phyloP scores from a whole-genome alignment of 2,329 filamentous ascomycete species.

The Colletotrichum agaves region DNA sequence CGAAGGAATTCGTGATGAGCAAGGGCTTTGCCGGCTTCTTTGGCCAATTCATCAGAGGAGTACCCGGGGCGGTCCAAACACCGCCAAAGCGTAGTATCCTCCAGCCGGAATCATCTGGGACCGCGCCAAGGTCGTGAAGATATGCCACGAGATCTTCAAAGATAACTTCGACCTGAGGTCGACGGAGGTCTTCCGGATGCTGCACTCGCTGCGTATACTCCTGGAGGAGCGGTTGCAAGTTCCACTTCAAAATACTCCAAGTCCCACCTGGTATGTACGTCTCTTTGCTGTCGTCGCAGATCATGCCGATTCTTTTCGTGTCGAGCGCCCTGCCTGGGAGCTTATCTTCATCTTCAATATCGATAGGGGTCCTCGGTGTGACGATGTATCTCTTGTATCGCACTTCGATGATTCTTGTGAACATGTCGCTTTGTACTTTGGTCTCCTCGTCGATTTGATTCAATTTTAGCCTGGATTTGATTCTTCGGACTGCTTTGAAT shows the following conservation, averaged over 20 bases:
- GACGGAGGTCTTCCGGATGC: not conserved
- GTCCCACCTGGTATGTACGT: constrained; percentile 3
- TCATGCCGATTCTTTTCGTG: not conserved
- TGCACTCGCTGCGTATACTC: not conserved
- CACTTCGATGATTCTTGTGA: not conserved
- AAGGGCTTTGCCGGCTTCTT: not conserved
- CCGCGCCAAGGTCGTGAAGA: constrained; percentile 2
- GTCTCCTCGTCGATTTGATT: not conserved
- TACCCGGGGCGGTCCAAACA: not conserved
- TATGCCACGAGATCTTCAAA: not conserved
- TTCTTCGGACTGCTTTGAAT: not conserved
- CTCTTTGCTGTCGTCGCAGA: not conserved
- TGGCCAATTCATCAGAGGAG: not conserved
- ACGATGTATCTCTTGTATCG: not conserved
- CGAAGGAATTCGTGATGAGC: not conserved
- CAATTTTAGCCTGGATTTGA: not conserved
- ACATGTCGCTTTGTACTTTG: not conserved
- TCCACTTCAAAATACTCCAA: not conserved
- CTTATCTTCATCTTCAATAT: not conserved
- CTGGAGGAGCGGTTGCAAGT: not conserved
- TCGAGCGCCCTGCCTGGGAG: not conserved
- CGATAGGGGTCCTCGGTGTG: not conserved
- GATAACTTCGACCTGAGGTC: not conserved
- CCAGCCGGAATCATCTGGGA: not conserved
- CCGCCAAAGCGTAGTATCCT: not conserved